Evolutionary conservation across 148 eudicot genomes (phyloP).

Genomic region (Oxyria digyna): DNA sequence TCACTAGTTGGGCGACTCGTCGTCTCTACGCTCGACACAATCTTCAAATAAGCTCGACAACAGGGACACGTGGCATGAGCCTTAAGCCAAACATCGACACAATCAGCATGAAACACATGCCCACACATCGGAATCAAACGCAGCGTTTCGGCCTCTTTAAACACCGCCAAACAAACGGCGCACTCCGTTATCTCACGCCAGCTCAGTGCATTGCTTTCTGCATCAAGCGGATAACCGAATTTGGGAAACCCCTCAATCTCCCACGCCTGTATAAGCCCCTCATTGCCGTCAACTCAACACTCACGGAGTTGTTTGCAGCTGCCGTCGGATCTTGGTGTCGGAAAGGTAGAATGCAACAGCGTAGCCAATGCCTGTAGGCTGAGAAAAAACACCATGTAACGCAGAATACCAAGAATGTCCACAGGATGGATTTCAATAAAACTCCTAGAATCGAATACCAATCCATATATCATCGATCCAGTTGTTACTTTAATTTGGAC

Average conservation of each 20-base stretch:
- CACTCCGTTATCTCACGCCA: slow-evolving; percentile 16
- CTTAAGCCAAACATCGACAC: slow-evolving; percentile 6
- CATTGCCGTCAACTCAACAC: neutral
- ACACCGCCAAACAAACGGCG: slow-evolving; percentile 31
- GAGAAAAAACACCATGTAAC: neutral
- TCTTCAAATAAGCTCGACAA: slow-evolving; percentile 6
- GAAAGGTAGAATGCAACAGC: neutral
- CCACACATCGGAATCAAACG: slow-evolving; percentile 7
- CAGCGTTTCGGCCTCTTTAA: slow-evolving; percentile 8
- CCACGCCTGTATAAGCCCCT: slow-evolving; percentile 23
- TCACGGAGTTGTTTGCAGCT: neutral
- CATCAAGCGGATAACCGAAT: slow-evolving; percentile 25
- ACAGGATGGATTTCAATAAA: neutral
- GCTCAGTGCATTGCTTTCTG: slow-evolving; percentile 11
- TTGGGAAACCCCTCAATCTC: slow-evolving; percentile 38
- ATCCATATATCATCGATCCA: neutral
- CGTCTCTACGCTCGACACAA: neutral
- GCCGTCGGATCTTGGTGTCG: no score
- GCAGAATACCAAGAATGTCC: neutral
- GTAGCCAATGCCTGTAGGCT: neutral
- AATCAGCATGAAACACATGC: slow-evolving; percentile 11
- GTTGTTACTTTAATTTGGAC: neutral
- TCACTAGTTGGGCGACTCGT: neutral
- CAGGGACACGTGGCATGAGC: slow-evolving; percentile 11
- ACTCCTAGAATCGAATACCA: neutral